Percentiles rank a stretch among this genome's conserved stretches.
phyloP scores from a whole-genome alignment of 208 protist species.

The Angomonas ambiguus region DNA sequence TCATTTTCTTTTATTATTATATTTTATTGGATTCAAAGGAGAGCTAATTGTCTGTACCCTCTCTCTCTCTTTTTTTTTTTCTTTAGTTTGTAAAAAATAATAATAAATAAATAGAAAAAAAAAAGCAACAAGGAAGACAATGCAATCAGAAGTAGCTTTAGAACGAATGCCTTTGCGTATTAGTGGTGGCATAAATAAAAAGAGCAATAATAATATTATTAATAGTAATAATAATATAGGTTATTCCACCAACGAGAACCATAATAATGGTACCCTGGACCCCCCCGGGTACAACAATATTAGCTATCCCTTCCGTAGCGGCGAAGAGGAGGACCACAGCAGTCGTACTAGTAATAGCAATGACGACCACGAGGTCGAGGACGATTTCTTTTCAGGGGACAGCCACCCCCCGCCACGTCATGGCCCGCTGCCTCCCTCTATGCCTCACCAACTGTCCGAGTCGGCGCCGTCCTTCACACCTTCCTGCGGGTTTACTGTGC shows the following conservation, averaged over 20 bases:
- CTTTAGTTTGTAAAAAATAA: conserved; percentile 12
- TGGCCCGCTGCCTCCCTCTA: not conserved
- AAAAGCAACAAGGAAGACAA: too few relatives aligned
- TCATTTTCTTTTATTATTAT: not conserved
- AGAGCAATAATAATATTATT: not conserved
- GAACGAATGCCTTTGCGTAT: too few relatives aligned
- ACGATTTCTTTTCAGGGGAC: not conserved
- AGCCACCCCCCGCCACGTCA: too few relatives aligned
- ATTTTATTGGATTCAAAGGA: conserved; percentile 1
- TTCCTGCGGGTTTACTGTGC: not conserved
- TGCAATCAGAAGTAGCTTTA: too few relatives aligned
- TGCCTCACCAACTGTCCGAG: not conserved
- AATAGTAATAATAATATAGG: not conserved
- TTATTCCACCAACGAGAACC: conserved; percentile 3
- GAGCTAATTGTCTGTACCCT: not conserved
- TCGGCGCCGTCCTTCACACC: not conserved
- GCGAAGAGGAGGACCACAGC: too few relatives aligned
- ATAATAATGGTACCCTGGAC: not conserved
- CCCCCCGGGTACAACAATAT: not conserved
- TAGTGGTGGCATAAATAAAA: not conserved
- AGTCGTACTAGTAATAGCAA: too few relatives aligned
- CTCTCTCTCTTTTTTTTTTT: conserved; percentile 12
- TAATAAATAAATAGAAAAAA: not conserved
- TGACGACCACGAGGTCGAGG: not conserved
- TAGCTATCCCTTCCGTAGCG: too few relatives aligned